Percentiles rank a stretch among this genome's conserved stretches.
Evolutionary conservation across 305 asterid species (phyloP).

Genomic region (Salvia sclarea): DNA sequence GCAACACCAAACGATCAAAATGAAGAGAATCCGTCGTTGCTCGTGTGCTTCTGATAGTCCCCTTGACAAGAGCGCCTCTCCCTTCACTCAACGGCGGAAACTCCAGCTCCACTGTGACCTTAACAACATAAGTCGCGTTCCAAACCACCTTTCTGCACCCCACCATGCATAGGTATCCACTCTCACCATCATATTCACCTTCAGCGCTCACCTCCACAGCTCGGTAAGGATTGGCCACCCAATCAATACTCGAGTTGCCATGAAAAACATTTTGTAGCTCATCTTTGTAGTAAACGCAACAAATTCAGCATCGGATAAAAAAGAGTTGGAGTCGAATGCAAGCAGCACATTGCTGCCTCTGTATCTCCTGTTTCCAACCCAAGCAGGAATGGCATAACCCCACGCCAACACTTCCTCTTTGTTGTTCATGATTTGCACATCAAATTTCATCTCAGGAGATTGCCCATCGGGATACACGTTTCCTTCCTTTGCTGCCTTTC

Average conservation of each 20-base stretch:
- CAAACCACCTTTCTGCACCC: constrained; percentile 54
- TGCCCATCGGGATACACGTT: constrained; percentile 42
- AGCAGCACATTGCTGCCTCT: too few species aligned
- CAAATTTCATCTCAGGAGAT: constrained; percentile 54
- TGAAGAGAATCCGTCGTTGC: not conserved
- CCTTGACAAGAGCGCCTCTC: constrained; percentile 32
- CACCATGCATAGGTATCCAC: constrained; percentile 63
- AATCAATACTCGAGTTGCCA: too few species aligned
- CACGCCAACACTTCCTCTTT: constrained; percentile 29
- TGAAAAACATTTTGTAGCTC: constrained; percentile 45
- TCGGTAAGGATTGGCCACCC: constrained; percentile 17
- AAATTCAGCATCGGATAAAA: too few species aligned
- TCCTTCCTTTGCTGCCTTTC: constrained; percentile 31
- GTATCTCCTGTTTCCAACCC: constrained; percentile 32
- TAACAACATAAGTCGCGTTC: not conserved
- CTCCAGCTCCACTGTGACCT: constrained; percentile 45
- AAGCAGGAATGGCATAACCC: constrained; percentile 54
- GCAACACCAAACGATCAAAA: not conserved
- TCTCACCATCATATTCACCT: constrained; percentile 52
- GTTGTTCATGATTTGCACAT: constrained; percentile 35
- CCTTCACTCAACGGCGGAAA: constrained; percentile 37
- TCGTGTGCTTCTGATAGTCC: constrained; percentile 56
- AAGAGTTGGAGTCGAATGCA: too few species aligned
- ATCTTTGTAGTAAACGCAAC: constrained; percentile 15
- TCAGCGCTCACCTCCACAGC: constrained; percentile 45